Base-by-base conservation (phyloP, 2,329 filamentous ascomycete genomes). In the Sporothrix pseudoabietina region DNA sequence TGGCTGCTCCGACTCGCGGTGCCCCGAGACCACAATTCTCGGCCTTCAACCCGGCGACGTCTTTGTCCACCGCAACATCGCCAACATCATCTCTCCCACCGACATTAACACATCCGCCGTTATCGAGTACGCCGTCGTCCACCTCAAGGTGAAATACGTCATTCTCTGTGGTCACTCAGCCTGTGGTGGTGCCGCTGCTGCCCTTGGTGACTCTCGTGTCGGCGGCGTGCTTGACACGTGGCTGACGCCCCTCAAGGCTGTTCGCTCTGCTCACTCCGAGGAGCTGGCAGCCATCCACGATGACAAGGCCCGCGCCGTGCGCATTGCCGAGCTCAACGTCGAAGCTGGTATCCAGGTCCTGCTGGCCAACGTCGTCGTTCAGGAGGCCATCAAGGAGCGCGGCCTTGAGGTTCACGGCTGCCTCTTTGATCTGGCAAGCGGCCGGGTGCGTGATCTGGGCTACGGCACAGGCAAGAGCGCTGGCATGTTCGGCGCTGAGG, bases 31-130 rank as follows among this genome's bases (percentile, higher is more conserved):
- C 5, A 94, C 90, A 68, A 87, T 97, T 78, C 87, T 94, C 39
- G 90, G 91, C 78, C 86, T 94, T 74, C 87, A 93, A 78, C 92
- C 93, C 3, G 93, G 94, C 74, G 93, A 97, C 78, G 90, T 97
- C 77, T 97, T 97, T 81, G 91, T 94, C 71, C 93, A 97, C 85
- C 92, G 94, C 80, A 97, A 97, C 85, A 94, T 97, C 80, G 93
- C 92, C 82, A 97, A 97, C 84, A 89, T 95, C 79, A 83, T 97
- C 76, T 89, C 90, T 73, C 84, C 90, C 26, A 90, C 89, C 78
- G 94, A 97, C 80, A 87, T 95, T 80, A 93, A 89, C 83, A 90
- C 90, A 47, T 86, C 89, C 12, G 88, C 89, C 72, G 93, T 95
- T 63, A 90, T 97, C 79, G 91, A 95, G 79, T 97, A 91, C 80